Evolutionary conservation across 352 stramenopile species (phyloP), one percentile per base, ranked within the genome.

Genomic region (Globisporangium sylvaticum): DNA sequence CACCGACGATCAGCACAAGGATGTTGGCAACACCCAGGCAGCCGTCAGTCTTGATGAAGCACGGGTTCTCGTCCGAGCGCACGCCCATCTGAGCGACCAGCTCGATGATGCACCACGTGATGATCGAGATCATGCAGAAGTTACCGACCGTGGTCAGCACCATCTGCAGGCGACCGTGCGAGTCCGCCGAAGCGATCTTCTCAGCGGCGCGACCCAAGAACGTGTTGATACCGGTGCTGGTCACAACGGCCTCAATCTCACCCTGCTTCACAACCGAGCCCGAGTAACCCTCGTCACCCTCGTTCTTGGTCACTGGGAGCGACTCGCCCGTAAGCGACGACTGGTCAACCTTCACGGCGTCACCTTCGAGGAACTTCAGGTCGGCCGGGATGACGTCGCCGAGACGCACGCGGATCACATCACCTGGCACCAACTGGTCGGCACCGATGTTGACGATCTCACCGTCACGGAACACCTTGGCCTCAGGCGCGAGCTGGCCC

Each of bases 321-420:
- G 93, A 97, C 77, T 98, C 95, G 61, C 95, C 95, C 53, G 95
- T 98, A 18, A 98, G 79, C 37, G 92, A 96, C 50, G 94, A 94
- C 76, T 98, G 90, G 65, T 97, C 88, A 25, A 96, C 89, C 65
- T 96, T 91, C 62, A 98, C 62, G 22, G 74, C 44, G 39, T 95
- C 84, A 20, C 87, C 87, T 55, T 92, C 83, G 29, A 95, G 77
- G 73, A 92, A 88, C 77, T 91, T 90, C 57, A 95, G 62, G 74
- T 98, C 95, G 20, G 92, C 92, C 8, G 96, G 96, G 61, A 98
- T 88, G 46, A 96, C 90, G 64, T 98, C 92, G 61, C 96, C 95
- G 6, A 96, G 66, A 86, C 83, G 81, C 58, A 91, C 80, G 60
- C 81, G 81, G 44, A 91, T 89, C 65, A 94, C 74, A 64, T 92